A percentile compares a stretch with the other conserved stretches of the same genome.
Conservation (phyloP, 2,329 filamentous ascomycete genomes). For the Pseudogymnoascus sp. region DNA sequence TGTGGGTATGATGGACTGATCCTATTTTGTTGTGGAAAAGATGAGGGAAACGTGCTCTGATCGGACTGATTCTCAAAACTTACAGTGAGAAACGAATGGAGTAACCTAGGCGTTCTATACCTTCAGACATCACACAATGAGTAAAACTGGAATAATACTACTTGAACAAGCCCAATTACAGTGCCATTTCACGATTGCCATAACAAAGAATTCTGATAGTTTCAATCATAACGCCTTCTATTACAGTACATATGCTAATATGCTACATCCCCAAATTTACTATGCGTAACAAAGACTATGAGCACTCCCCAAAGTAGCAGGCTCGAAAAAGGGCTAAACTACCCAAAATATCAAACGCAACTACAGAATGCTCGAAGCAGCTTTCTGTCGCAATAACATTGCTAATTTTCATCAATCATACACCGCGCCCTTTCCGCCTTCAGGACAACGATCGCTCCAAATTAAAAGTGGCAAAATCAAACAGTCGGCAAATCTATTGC, state of each 20-base stretch:
- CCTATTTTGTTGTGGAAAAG: not conserved
- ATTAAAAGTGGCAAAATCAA: slow-evolving; percentile 5
- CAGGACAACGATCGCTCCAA: slow-evolving; percentile 2
- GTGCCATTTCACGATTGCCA: not conserved
- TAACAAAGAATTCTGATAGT: not conserved
- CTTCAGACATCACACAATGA: not conserved
- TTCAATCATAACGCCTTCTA: slow-evolving; percentile 5
- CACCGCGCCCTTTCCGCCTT: not conserved
- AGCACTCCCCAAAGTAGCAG: not conserved
- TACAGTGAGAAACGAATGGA: not conserved
- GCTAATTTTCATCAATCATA: slow-evolving; percentile 6
- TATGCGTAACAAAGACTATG: slow-evolving; percentile 2
- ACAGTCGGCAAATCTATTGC: slow-evolving; percentile 4
- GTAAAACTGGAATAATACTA: not conserved
- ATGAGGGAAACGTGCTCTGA: not conserved
- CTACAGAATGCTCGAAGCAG: slow-evolving; percentile 6
- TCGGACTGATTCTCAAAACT: too few species aligned
- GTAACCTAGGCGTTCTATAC: not conserved
- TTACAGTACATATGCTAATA: slow-evolving; percentile 8
- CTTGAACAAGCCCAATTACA: not conserved
- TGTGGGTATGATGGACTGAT: not conserved
- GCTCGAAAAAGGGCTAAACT: not conserved
- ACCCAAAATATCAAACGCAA: not conserved
- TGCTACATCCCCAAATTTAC: slow-evolving; percentile 3
- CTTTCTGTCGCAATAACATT: not conserved